phyloP scores from a whole-genome alignment of 2,329 filamentous ascomycete genomes.

The Hymenotorrendiella dingleyae region DNA sequence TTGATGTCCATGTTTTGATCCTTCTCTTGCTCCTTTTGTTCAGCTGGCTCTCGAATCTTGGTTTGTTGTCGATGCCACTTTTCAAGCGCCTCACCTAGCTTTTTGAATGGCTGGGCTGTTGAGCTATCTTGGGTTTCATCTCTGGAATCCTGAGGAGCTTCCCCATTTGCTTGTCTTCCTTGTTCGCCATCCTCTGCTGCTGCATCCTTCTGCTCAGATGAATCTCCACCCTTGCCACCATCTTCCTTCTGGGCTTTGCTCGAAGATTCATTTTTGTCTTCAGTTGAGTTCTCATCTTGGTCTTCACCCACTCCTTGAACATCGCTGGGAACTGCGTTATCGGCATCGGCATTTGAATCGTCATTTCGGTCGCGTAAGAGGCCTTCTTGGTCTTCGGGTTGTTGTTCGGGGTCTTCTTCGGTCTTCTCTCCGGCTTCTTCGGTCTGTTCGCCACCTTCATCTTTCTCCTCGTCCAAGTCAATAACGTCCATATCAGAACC shows the following conservation, averaged over 20 bases:
- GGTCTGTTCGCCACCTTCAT: conserved; percentile 36
- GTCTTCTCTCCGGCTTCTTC: conserved; percentile 46
- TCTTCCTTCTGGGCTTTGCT: conserved; percentile 59
- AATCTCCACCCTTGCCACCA: conserved; percentile 59
- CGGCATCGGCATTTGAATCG: conserved; percentile 46
- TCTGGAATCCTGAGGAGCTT: conserved; percentile 32
- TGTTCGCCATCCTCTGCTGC: conserved; percentile 58
- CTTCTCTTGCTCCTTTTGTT: conserved; percentile 39
- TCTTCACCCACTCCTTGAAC: conserved; percentile 59
- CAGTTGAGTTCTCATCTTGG: conserved; percentile 55
- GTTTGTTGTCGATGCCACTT: conserved; percentile 85
- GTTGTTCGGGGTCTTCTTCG: conserved; percentile 44
- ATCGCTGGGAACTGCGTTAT: conserved; percentile 60
- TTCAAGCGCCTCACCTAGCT: conserved; percentile 87
- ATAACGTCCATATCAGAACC: conserved; percentile 30
- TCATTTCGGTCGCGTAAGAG: conserved; percentile 37
- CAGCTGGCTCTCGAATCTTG: conserved; percentile 60
- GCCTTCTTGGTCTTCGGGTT: conserved; percentile 44
- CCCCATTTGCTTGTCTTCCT: conserved; percentile 37
- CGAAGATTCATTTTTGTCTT: conserved; percentile 56
- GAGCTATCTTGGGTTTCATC: conserved; percentile 35
- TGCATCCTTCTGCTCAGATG: conserved; percentile 57
- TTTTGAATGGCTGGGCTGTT: conserved; percentile 75
- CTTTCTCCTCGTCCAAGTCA: conserved; percentile 28
- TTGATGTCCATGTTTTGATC: conserved; percentile 39